Conservation (phyloP, 805 yeast species). For the Lipomyces spencermartinsiae region DNA sequence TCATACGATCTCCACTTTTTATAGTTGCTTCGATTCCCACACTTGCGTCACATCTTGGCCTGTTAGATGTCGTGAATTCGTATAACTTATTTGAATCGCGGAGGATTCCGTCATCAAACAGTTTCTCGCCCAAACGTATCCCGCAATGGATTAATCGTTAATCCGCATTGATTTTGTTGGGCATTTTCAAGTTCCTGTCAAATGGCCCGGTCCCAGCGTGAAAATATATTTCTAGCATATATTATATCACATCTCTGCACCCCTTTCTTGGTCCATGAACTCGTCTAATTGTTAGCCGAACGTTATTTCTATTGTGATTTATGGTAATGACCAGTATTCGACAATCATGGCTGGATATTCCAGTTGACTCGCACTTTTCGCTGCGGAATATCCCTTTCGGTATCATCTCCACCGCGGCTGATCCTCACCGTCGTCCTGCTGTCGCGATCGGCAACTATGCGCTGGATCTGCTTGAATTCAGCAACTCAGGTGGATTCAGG, state of each 20-base stretch:
- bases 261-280: background rate
- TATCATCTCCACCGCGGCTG: conserved; percentile 30
- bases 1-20: no score
- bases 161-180: no score
- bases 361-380: conserved; percentile 38
- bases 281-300: background rate
- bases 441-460: conserved; percentile 39
- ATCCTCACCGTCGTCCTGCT: conserved; percentile 30
- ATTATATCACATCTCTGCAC: background rate
- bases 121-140: no score
- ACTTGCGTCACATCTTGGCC: background rate
- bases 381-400: conserved; percentile 42
- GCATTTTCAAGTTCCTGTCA: no score
- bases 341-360: conserved; percentile 14
- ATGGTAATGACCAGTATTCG: background rate
- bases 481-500: conserved; percentile 25
- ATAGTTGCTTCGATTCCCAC: background rate
- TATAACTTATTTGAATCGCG: background rate
- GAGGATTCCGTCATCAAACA: background rate
- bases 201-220: no score
- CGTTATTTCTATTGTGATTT: background rate
- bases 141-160: background rate
- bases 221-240: no score
- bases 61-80: background rate
- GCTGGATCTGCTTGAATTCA: conserved; percentile 38